These are phyloP conservation scores for Diutina siamensis DNA, from an alignment of 1,139 yeast genomes.

Conservation along the genomic window DNA sequence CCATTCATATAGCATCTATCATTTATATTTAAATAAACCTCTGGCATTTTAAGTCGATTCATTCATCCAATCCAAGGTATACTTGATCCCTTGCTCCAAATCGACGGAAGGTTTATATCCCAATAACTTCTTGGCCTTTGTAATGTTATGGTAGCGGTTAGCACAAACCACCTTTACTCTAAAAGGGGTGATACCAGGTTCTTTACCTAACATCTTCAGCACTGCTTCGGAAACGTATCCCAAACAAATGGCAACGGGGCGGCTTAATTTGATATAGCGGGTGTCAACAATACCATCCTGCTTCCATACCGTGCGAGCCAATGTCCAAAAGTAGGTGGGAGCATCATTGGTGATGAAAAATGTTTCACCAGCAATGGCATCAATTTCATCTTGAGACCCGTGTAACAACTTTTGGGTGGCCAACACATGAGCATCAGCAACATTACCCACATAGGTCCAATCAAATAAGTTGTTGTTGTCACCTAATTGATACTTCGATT, in stretches of 20 bases:
- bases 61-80: constrained; percentile 83
- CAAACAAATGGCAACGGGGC: constrained; percentile 63
- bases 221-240: constrained; percentile 74
- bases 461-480: constrained; percentile 89
- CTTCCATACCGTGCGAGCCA: constrained; percentile 95
- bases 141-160: constrained; percentile 84
- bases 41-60: constrained; percentile 40
- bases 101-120: constrained; percentile 77
- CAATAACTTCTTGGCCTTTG: constrained; percentile 68
- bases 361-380: constrained; percentile 67
- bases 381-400: constrained; percentile 16
- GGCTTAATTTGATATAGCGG: constrained; percentile 54
- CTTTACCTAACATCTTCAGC: constrained; percentile 61
- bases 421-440: constrained; percentile 89
- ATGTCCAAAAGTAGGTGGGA: constrained; percentile 94
- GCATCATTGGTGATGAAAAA: constrained; percentile 90
- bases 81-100: constrained; percentile 70
- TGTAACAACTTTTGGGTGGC: constrained; percentile 67
- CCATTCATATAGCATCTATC: no score
- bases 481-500: constrained; percentile 87
- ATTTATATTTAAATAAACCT: no score
- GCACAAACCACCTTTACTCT: constrained; percentile 91
- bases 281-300: constrained; percentile 81
- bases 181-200: constrained; percentile 93
- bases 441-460: constrained; percentile 99